Percentiles rank a stretch among this genome's conserved stretches.
Conservation (phyloP, 75 land plant genomes). For the Isoetes taiwanensis region DNA sequence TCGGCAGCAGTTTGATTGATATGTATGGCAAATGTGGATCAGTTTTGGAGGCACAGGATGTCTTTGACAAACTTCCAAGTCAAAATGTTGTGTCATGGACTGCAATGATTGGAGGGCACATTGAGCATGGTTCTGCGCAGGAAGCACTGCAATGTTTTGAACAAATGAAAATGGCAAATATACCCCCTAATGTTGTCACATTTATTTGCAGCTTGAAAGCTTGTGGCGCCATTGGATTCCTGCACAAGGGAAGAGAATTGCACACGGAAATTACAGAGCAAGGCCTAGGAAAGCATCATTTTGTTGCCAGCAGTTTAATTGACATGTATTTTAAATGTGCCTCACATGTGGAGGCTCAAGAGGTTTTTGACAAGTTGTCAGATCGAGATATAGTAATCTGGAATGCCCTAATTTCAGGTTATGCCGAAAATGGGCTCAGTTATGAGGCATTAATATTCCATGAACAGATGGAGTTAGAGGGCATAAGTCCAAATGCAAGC, state of each 20-base stretch:
- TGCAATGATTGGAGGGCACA: constrained; percentile 26
- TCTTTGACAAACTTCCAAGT: constrained; percentile 39
- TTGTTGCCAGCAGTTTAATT: constrained; percentile 30
- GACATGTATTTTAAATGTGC: constrained; percentile 35
- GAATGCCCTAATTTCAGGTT: constrained; percentile 30
- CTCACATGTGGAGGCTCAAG: constrained; percentile 18
- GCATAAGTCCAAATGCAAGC: constrained; percentile 21
- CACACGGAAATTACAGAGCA: not conserved
- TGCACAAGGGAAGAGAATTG: not conserved
- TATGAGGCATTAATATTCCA: constrained; percentile 27
- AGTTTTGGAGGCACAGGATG: constrained; percentile 24
- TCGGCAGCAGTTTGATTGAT: constrained; percentile 34
- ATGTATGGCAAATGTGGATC: constrained; percentile 43
- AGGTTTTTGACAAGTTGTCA: constrained; percentile 12
- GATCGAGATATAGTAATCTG: constrained; percentile 25
- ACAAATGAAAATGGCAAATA: constrained; percentile 16
- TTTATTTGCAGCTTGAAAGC: not conserved
- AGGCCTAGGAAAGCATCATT: not conserved
- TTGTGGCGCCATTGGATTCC: not conserved
- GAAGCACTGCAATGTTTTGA: constrained; percentile 19
- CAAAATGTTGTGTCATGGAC: constrained; percentile 38
- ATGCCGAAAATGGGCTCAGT: constrained; percentile 18
- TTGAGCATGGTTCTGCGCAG: constrained; percentile 13
- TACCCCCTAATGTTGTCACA: constrained; percentile 2
- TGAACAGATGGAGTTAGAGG: constrained; percentile 25